Evolutionary conservation across 352 stramenopile genomes (phyloP).

Genomic region (Phytophthora litchii): DNA sequence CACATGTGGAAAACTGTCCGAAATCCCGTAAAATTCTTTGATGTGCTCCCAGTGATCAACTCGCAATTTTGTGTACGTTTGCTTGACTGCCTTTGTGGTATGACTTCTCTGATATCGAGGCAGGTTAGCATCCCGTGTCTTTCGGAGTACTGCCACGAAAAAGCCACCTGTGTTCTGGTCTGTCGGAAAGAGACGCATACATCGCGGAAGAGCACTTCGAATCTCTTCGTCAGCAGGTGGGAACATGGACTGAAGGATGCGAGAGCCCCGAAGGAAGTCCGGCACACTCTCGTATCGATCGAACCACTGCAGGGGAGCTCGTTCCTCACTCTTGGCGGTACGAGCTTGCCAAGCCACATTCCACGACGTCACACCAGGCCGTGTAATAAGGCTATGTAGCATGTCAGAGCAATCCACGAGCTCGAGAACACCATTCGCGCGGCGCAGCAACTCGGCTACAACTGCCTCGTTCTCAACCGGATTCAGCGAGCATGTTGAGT

Average conservation of each 20-base stretch:
- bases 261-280: constrained; percentile 58
- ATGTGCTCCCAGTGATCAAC: constrained; percentile 64
- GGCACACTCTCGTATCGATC: constrained; percentile 59
- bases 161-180: constrained; percentile 98
- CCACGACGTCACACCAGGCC: constrained; percentile 63
- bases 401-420: constrained; percentile 78
- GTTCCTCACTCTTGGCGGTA: constrained; percentile 28
- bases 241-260: constrained; percentile 83
- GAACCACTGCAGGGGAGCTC: constrained; percentile 58
- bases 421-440: constrained; percentile 84
- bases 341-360: constrained; percentile 70
- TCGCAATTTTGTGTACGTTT: constrained; percentile 60
- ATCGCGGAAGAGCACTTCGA: constrained; percentile 26
- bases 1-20: constrained; percentile 59
- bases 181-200: constrained; percentile 94
- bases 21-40: constrained; percentile 68
- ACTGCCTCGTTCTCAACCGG: constrained; percentile 98
- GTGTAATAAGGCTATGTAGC: constrained; percentile 55
- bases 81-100: constrained; percentile 37
- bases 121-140: constrained; percentile 42
- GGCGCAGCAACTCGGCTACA: constrained; percentile 93
- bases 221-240: constrained; percentile 75
- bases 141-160: constrained; percentile 96
- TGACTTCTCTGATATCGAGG: constrained; percentile 44
- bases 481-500: constrained; percentile 98